phyloP scores from a whole-genome alignment of 306 rosid genomes.

The Pyrus bretschneideri region DNA sequence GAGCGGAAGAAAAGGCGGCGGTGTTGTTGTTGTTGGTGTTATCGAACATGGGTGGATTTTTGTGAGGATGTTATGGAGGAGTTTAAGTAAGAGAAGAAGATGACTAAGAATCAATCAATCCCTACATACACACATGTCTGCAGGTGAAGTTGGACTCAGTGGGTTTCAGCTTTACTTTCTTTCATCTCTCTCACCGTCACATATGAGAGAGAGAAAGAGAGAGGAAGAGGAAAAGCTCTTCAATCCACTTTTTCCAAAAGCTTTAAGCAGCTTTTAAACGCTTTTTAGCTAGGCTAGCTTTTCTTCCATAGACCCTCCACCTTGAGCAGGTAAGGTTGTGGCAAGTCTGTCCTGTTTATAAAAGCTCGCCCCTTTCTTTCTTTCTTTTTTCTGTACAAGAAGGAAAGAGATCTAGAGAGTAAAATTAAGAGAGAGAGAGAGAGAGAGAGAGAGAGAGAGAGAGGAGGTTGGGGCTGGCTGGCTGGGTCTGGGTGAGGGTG shows the following conservation, averaged over 20 bases:
- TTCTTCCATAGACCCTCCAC: slow-evolving; percentile 61
- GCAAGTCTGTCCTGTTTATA: slow-evolving; percentile 42
- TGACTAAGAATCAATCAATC: slow-evolving; percentile 7
- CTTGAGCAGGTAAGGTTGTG: slow-evolving; percentile 51
- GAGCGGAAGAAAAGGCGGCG: slow-evolving; percentile 27
- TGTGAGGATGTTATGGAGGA: slow-evolving; percentile 11
- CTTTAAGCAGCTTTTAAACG: slow-evolving; percentile 33
- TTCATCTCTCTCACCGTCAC: background rate
- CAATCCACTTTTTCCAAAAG: slow-evolving; percentile 38
- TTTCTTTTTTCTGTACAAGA: background rate
- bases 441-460: background rate
- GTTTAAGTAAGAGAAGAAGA: background rate
- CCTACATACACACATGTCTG: background rate
- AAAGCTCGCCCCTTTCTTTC: slow-evolving; percentile 22
- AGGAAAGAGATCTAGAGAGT: background rate
- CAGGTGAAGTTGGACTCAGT: slow-evolving; percentile 35
- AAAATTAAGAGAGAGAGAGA: background rate
- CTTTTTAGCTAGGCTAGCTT: slow-evolving; percentile 28
- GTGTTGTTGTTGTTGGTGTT: slow-evolving; percentile 26
- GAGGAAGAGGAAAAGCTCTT: slow-evolving; percentile 32
- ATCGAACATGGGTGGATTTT: slow-evolving; percentile 5
- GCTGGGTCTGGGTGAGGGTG: background rate
- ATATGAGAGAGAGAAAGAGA: slow-evolving; percentile 1
- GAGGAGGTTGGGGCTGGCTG: slow-evolving; percentile 3
- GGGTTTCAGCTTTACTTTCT: slow-evolving; percentile 55